Percentiles rank a stretch among this genome's conserved stretches.
Conservation (phyloP, 2,329 filamentous ascomycete species). For the Cercospora citrullina region DNA sequence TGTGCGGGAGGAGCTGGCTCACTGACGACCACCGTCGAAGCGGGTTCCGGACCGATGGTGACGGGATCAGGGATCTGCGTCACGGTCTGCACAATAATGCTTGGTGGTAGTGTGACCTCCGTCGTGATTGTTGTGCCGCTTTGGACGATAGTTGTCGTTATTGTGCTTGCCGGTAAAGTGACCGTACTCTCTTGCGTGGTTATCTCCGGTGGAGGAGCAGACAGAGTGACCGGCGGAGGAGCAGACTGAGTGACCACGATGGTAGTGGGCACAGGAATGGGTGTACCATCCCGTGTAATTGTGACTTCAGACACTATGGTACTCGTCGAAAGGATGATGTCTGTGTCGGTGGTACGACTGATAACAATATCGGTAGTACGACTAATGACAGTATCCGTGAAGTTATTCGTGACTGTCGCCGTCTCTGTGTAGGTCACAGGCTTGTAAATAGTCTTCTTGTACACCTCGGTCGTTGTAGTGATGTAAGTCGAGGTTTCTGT, state of each 20-base stretch:
- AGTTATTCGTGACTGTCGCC: neutral
- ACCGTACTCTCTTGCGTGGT: neutral
- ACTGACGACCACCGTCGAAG: too few relatives aligned
- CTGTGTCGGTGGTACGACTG: neutral
- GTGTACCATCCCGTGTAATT: neutral
- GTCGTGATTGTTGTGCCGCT: neutral
- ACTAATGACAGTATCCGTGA: neutral
- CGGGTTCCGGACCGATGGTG: neutral
- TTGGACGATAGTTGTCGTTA: neutral
- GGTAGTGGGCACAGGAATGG: neutral
- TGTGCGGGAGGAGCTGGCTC: neutral
- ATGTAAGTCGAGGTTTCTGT: neutral
- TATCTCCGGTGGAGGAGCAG: neutral
- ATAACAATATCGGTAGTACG: neutral
- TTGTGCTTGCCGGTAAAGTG: neutral
- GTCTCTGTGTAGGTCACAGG: neutral
- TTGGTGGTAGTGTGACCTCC: neutral
- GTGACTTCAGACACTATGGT: neutral
- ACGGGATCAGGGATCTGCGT: neutral
- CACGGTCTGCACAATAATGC: neutral
- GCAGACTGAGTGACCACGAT: neutral
- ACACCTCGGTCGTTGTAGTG: neutral
- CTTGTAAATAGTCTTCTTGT: conserved; percentile 1
- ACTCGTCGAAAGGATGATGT: neutral
- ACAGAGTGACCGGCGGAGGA: neutral